A percentile compares a stretch with the other conserved stretches of the same genome.
These are phyloP conservation scores for Amanita fuliginea DNA, from an alignment of 768 basidiomycete species.

Conservation along the genomic window DNA sequence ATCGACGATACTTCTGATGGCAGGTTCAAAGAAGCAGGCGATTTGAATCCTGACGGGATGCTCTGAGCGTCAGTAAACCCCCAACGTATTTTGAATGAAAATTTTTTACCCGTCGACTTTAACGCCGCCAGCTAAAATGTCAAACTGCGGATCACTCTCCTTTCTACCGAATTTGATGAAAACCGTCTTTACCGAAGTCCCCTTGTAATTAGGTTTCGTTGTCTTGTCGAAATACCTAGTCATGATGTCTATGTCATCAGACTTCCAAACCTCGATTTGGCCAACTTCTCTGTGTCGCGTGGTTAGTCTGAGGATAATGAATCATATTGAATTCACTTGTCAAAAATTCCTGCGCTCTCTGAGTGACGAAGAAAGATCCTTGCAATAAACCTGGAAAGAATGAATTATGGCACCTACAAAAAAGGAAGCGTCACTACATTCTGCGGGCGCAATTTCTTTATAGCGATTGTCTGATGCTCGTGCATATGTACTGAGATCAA, in stretches of 20 bases:
- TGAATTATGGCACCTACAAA: background rate
- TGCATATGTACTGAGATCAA: constrained; percentile 5
- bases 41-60: background rate
- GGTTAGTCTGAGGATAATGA: background rate
- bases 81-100: too few relatives aligned
- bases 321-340: background rate
- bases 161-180: background rate
- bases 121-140: background rate
- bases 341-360: background rate
- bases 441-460: constrained; percentile 2
- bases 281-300: background rate
- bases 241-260: constrained; percentile 1
- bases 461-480: background rate
- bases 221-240: constrained; percentile 1
- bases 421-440: background rate
- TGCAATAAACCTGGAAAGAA: constrained; percentile 2
- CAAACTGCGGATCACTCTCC: background rate
- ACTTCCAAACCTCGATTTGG: background rate
- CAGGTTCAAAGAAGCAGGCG: constrained; percentile 5
- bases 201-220: background rate
- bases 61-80: background rate
- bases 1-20: constrained; percentile 1
- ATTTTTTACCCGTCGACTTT: background rate
- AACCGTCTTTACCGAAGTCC: background rate
- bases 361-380: constrained; percentile 4